Conservation (phyloP, 352 stramenopile species). For the Ophiocytium majus region DNA sequence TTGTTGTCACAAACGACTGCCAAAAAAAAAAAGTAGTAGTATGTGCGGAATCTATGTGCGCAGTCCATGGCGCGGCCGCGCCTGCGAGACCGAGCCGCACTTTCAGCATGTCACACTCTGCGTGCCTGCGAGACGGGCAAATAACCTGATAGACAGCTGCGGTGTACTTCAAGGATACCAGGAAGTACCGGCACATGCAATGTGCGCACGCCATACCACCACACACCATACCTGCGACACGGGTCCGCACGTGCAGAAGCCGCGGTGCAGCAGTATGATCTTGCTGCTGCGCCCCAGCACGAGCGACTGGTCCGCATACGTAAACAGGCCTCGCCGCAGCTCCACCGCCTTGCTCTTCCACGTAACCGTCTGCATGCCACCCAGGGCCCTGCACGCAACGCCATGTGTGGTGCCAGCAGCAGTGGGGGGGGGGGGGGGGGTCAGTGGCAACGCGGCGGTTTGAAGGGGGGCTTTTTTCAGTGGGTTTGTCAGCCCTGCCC, state of each 20-base stretch:
- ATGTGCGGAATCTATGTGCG: neutral
- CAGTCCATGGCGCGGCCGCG: too few species aligned
- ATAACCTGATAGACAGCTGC: too few species aligned
- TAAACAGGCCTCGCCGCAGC: slow-evolving; percentile 31
- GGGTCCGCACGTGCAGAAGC: slow-evolving; percentile 40
- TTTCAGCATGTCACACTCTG: too few species aligned
- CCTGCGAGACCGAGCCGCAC: too few species aligned
- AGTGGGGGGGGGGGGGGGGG: too few species aligned
- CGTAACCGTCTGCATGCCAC: slow-evolving; percentile 33
- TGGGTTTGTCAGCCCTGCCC: too few species aligned
- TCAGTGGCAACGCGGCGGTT: too few species aligned
- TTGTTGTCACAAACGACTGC: too few species aligned
- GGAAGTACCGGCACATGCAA: too few species aligned
- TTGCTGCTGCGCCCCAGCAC: slow-evolving; percentile 26
- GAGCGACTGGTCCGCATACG: slow-evolving; percentile 24
- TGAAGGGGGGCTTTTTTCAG: too few species aligned
- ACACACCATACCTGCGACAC: neutral
- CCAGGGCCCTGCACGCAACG: slow-evolving; percentile 33
- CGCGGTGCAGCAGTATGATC: slow-evolving; percentile 38
- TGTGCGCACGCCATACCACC: neutral
- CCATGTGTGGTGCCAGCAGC: too few species aligned
- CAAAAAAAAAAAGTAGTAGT: too few species aligned
- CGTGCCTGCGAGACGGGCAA: slow-evolving; percentile 12
- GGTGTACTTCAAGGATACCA: neutral
- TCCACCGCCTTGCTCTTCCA: slow-evolving; percentile 49